Percentiles rank a stretch among this genome's conserved stretches.
Conservation (phyloP, 495 filamentous ascomycete species). For the Penicillium salamii region DNA sequence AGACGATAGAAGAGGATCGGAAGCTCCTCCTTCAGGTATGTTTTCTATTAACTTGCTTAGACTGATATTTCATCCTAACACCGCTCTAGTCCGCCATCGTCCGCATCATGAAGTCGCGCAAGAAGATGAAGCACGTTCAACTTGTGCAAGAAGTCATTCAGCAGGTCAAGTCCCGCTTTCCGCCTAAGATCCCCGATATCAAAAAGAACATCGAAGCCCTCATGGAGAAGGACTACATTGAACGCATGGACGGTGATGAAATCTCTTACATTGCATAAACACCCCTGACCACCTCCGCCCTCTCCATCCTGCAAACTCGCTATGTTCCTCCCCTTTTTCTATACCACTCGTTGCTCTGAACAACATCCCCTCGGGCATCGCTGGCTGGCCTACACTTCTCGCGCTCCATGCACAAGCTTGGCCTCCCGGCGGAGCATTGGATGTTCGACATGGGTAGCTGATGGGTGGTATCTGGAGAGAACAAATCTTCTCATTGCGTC, state of each 20-base stretch:
- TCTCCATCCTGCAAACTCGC: not conserved
- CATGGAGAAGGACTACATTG: slow-evolving; percentile 98
- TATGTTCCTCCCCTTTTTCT: slow-evolving; percentile 7
- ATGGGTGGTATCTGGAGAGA: slow-evolving; percentile 19
- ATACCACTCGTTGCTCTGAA: slow-evolving; percentile 13
- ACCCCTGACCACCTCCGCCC: not conserved
- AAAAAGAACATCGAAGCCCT: slow-evolving; percentile 99
- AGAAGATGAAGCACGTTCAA: slow-evolving; percentile 94
- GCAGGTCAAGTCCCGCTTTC: slow-evolving; percentile 92
- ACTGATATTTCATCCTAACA: slow-evolving; percentile 27
- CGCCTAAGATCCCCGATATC: slow-evolving; percentile 89
- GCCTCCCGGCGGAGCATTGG: not conserved
- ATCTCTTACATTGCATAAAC: slow-evolving; percentile 81
- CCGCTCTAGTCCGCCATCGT: slow-evolving; percentile 84
- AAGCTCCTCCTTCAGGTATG: slow-evolving; percentile 95
- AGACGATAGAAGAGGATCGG: slow-evolving; percentile 97
- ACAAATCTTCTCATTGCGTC: slow-evolving; percentile 43
- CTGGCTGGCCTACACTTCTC: not conserved
- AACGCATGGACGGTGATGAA: slow-evolving; percentile 90
- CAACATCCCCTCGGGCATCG: not conserved
- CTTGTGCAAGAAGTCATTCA: slow-evolving; percentile 92
- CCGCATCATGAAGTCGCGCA: slow-evolving; percentile 98
- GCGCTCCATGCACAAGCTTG: not conserved
- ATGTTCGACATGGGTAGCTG: not conserved
- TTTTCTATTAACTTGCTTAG: no score